phyloP scores from a whole-genome alignment of 495 filamentous ascomycete genomes.

The Trichoderma parareesei region DNA sequence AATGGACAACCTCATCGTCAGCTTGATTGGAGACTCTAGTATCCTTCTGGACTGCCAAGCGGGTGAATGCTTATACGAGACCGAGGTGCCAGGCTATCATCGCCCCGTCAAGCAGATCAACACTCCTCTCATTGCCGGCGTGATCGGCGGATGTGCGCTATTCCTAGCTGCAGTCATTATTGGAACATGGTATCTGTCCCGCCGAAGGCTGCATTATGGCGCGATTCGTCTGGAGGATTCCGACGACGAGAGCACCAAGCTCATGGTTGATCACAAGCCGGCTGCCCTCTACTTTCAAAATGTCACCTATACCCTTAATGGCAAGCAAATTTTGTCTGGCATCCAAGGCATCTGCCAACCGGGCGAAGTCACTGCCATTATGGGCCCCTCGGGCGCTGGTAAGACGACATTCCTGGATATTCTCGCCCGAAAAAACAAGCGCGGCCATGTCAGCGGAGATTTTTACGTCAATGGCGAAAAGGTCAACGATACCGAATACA shows the following conservation, averaged over 20 bases:
- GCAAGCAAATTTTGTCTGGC: slow-evolving; percentile 72
- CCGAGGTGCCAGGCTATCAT: slow-evolving; percentile 84
- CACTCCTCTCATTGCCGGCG: slow-evolving; percentile 88
- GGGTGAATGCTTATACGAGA: slow-evolving; percentile 87
- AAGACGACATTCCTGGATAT: slow-evolving; percentile 98
- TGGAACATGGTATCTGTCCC: slow-evolving; percentile 79
- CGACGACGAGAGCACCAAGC: slow-evolving; percentile 77
- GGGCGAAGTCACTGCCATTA: slow-evolving; percentile 91
- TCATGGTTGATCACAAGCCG: slow-evolving; percentile 85
- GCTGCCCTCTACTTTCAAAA: slow-evolving; percentile 84
- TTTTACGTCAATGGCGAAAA: slow-evolving; percentile 95
- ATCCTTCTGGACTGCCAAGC: slow-evolving; percentile 75
- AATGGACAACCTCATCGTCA: slow-evolving; percentile 82
- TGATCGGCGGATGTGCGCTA: slow-evolving; percentile 79
- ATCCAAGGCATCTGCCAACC: slow-evolving; percentile 80
- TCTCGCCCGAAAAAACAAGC: slow-evolving; percentile 94
- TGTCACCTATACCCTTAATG: slow-evolving; percentile 78
- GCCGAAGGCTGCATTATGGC: slow-evolving; percentile 62
- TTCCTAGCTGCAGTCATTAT: slow-evolving; percentile 84
- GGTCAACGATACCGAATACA: slow-evolving; percentile 76
- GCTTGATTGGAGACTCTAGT: slow-evolving; percentile 81
- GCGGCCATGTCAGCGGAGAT: slow-evolving; percentile 66
- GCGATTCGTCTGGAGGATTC: slow-evolving; percentile 78
- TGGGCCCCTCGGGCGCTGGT: slow-evolving; percentile 95
- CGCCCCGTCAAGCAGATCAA: slow-evolving; percentile 92